Base-by-base conservation (phyloP, 306 rosid genomes). In the Sindora glabra region DNA sequence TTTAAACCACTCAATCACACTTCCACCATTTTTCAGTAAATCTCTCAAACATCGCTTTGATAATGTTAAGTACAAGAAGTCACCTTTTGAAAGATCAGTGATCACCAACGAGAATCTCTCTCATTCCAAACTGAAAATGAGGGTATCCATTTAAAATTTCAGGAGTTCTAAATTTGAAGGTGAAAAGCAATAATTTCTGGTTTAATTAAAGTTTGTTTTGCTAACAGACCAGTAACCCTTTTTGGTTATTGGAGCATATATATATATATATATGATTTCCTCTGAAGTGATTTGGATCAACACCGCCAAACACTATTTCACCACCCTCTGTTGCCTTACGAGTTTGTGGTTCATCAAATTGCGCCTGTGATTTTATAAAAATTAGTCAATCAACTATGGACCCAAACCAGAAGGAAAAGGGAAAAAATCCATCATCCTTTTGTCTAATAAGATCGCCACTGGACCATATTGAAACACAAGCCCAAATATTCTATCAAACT, bases 401-500 rank as follows among this genome's bases (percentile, higher is more conserved):
- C 38, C 14, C 34, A 50, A 51, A 48, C 38, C 55, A n/a, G 14
- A 49, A 65, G 50, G 45, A 1, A 13, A 66, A 23, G 13, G 21
- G 24, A 46, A 59, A 10, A 9, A 29, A 29, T 4, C 34, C 34
- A 29, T 29, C 2, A 29, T 1, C 8, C 34, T 81, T 64, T 80
- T 74, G 56, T 17, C 82, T 50, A 84, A 92, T 1, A 95, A 89
- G 64, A 86, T 81, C 79, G 81, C 92, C 74, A n/a, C n/a, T n/a
- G n/a, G n/a, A n/a, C n/a, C n/a, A n/a, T n/a, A n/a, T n/a, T 89
- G 89, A 76, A 89, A 89, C n/a, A 89, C 97, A 51, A 89, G 97
- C 27, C 97, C 97, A 13, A 89, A 57, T 69, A 89, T 42, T 54
- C 97, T 92, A 70, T 89, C 97, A 72, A 86, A 89, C 81, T 83